Conservation (phyloP, 1,284 basidiomycete genomes). For the Volvariella volvacea region DNA sequence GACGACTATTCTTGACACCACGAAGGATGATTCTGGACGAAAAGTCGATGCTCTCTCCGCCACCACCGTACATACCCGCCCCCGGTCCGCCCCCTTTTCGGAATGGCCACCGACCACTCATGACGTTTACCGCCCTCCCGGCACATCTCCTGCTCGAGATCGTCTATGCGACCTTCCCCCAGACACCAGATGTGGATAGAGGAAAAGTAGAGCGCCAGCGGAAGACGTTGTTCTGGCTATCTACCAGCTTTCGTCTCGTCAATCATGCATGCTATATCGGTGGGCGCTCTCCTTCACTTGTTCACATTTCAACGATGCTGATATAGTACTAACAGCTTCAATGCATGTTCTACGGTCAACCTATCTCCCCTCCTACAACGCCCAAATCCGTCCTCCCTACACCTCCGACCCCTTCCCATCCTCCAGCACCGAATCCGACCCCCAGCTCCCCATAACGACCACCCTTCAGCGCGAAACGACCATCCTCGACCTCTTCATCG, state of each 20-base stretch:
- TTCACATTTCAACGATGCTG: neutral
- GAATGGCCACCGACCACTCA: constrained; percentile 13
- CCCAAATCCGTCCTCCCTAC: constrained; percentile 57
- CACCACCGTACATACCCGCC: constrained; percentile 20
- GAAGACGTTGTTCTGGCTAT: constrained; percentile 63
- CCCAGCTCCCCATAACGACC: constrained; percentile 18
- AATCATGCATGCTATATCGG: constrained; percentile 60
- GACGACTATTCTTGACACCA: constrained; percentile 2
- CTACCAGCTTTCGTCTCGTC: constrained; percentile 54
- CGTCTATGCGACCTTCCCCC: constrained; percentile 54
- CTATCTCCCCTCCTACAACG: constrained; percentile 60
- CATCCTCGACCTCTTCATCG: constrained; percentile 71
- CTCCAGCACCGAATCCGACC: constrained; percentile 1
- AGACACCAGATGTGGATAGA: constrained; percentile 28
- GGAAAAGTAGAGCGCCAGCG: constrained; percentile 45
- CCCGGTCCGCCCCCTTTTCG: constrained; percentile 15
- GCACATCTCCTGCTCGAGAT: constrained; percentile 56
- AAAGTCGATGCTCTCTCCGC: constrained; percentile 24
- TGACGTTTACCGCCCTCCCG: constrained; percentile 36
- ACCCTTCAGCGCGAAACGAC: constrained; percentile 59
- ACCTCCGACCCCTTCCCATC: constrained; percentile 70
- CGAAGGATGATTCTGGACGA: constrained; percentile 31
- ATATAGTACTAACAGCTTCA: constrained; percentile 38
- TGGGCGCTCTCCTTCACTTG: constrained; percentile 19
- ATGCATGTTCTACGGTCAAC: constrained; percentile 74